A percentile compares a stretch with the other conserved stretches of the same genome.
Evolutionary conservation across 495 filamentous ascomycete genomes (phyloP).

Genomic region (Tuber indicum): DNA sequence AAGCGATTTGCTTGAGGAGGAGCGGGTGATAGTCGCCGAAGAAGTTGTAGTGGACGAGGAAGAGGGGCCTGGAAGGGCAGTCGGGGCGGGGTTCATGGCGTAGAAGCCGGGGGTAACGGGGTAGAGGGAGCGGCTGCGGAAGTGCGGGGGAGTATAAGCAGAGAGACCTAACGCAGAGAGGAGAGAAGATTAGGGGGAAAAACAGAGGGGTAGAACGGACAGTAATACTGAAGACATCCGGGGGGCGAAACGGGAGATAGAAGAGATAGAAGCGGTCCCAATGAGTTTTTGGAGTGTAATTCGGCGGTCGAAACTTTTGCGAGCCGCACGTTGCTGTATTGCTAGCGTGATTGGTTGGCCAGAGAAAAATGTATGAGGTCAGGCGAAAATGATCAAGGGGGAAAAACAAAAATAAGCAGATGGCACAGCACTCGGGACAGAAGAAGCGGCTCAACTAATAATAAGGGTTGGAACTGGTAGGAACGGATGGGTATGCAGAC

Average conservation of each 20-base stretch:
- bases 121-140: conserved; percentile 3
- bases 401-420: not conserved
- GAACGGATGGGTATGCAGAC: not conserved
- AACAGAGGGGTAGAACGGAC: conserved; percentile 9
- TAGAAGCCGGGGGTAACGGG: conserved; percentile 10
- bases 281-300: not conserved
- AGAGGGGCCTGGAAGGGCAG: conserved; percentile 24
- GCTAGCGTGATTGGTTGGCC: conserved; percentile 1
- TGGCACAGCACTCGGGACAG: not conserved
- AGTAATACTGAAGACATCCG: conserved; percentile 25
- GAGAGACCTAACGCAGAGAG: not conserved
- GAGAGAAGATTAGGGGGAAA: conserved; percentile 18
- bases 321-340: conserved; percentile 1
- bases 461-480: not conserved
- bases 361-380: not conserved
- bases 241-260: conserved; percentile 8
- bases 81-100: conserved; percentile 27
- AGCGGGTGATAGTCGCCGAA: conserved; percentile 29
- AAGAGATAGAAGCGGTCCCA: not conserved
- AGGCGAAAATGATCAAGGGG: not conserved
- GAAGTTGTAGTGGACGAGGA: conserved; percentile 33
- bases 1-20: conserved; percentile 32
- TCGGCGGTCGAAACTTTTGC: conserved; percentile 1
- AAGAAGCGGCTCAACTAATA: not conserved
- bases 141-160: conserved; percentile 9